These are phyloP conservation scores for Penicillium brevicompactum DNA, from an alignment of 2,329 filamentous ascomycete genomes.

Conservation along the genomic window DNA sequence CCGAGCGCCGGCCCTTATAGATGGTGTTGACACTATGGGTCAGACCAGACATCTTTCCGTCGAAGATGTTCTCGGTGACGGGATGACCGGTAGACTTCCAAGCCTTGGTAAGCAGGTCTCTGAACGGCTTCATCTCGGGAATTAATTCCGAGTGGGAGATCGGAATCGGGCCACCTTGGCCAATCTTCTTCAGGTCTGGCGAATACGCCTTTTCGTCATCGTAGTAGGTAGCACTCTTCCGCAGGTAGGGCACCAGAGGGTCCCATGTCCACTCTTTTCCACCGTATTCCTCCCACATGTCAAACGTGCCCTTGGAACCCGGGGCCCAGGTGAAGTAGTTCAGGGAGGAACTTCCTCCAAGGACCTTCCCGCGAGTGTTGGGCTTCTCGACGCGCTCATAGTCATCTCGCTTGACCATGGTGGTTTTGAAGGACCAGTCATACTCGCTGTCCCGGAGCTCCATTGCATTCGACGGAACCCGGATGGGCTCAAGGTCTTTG, in stretches of 20 bases:
- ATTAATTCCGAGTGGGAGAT: slow-evolving; percentile 59
- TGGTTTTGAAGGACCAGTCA: slow-evolving; percentile 65
- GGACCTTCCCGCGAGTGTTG: slow-evolving; percentile 62
- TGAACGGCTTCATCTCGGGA: slow-evolving; percentile 55
- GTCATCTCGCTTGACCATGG: slow-evolving; percentile 56
- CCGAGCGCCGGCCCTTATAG: slow-evolving; percentile 59
- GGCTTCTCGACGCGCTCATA: slow-evolving; percentile 65
- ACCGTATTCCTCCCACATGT: slow-evolving; percentile 52
- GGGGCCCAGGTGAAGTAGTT: slow-evolving; percentile 69
- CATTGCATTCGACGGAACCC: slow-evolving; percentile 59
- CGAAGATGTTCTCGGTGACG: slow-evolving; percentile 58
- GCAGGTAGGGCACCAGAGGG: slow-evolving; percentile 52
- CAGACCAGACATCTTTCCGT: slow-evolving; percentile 58
- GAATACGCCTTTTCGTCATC: slow-evolving; percentile 54
- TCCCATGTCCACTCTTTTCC: slow-evolving; percentile 60
- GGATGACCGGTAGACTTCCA: slow-evolving; percentile 57
- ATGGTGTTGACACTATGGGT: slow-evolving; percentile 58
- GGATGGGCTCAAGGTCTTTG: slow-evolving; percentile 54
- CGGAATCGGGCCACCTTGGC: slow-evolving; percentile 54
- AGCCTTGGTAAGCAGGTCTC: slow-evolving; percentile 48
- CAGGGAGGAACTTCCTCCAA: slow-evolving; percentile 60
- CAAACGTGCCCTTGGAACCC: slow-evolving; percentile 60
- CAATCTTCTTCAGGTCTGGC: slow-evolving; percentile 55
- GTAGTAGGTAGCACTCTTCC: slow-evolving; percentile 61
- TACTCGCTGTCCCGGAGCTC: slow-evolving; percentile 59